These are phyloP conservation scores for Oryza brachyantha DNA, from an alignment of 176 grass and related monocot species.

Conservation along the genomic window DNA sequence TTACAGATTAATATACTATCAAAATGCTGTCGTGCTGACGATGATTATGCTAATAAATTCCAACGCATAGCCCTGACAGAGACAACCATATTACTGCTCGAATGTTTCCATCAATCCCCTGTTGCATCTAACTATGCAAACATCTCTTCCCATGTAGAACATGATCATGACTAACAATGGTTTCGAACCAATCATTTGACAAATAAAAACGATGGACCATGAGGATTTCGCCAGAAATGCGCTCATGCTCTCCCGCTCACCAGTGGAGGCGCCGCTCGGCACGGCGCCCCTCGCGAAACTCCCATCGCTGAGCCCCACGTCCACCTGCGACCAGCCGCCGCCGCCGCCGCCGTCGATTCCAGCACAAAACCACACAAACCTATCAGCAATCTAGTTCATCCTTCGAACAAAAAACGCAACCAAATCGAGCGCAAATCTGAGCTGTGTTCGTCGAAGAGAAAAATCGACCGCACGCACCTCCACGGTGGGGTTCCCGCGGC, in stretches of 20 bases:
- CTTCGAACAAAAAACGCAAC: background rate
- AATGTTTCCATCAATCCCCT: background rate
- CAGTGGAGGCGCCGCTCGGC: conserved; percentile 90
- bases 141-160: background rate
- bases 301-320: conserved; percentile 57
- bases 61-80: background rate
- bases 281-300: conserved; percentile 74
- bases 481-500: conserved; percentile 87
- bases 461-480: background rate
- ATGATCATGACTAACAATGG: background rate
- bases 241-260: conserved; percentile 38
- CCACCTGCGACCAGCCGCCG: too few species aligned
- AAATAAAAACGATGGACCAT: too few species aligned
- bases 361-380: too few species aligned
- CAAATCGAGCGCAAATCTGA: background rate
- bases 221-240: too few species aligned
- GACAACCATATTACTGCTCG: background rate
- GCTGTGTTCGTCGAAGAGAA: too few species aligned
- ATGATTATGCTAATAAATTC: background rate
- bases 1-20: background rate
- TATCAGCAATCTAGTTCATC: too few species aligned
- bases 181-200: background rate
- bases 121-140: background rate
- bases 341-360: background rate
- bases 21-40: background rate